Base-by-base conservation (phyloP, 345 rosid species). In the Populus ilicifolia region DNA sequence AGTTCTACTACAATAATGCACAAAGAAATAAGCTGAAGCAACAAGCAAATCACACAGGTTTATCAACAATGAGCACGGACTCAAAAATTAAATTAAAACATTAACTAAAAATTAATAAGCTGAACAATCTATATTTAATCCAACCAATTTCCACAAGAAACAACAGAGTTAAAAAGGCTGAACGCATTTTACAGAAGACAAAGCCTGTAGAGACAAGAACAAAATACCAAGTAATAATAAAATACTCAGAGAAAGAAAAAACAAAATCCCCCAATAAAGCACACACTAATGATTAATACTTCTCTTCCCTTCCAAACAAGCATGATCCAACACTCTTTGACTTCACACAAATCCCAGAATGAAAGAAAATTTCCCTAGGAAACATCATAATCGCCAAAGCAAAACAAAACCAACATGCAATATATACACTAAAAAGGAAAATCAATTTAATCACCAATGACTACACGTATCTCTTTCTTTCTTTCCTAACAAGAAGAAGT, bases 1-100 rank as follows among this genome's bases (percentile, higher is more conserved):
- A 67, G 38, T 25, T 52, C 35, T 10, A 29, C 23, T 27, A 29
- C 8, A 39, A 3, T n/a, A 36, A 25, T 35, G 16, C 35, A 21
- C n/a, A 20, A 29, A 35, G 25, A 12, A 9, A 27, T 44, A 33
- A 43, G 21, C 10, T 5, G 23, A 48, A 29, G 54, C 23, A 21
- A 14, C 16, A 46, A 2, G 6, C 35, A 35, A 36, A 10, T n/a
- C 63, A 33, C 9, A 65, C 43, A 66, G 20, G 29, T 75, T 75
- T 21, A 46, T 27, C 54, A 44, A 29, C 33, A 64, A 8, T 62
- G 68, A 38, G 39, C 50, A 93, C 62, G 35, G 71, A n/a, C 20
- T 69, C 8, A 23, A 69, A 41, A 39, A 41, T 39, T 41, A 13
- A 56, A 56, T 39, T 23, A 39, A 56, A 56, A 56, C 29, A 56